phyloP scores from a whole-genome alignment of 768 basidiomycete genomes.

The Lactifluus piperatus region DNA sequence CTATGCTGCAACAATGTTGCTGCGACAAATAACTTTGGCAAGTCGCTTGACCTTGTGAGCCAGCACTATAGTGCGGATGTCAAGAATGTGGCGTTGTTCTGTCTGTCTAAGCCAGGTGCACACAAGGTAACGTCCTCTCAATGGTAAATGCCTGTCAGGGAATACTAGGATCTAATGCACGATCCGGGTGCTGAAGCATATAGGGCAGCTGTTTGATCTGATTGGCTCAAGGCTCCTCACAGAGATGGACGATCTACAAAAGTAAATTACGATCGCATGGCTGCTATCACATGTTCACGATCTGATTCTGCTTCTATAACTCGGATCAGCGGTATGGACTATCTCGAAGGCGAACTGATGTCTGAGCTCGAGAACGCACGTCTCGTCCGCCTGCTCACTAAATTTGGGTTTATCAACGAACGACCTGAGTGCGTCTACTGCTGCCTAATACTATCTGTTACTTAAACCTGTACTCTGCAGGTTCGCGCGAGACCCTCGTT shows the following conservation, averaged over 20 bases:
- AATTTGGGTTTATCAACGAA: conserved; percentile 98
- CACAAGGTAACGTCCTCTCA: conserved; percentile 42
- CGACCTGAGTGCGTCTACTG: conserved; percentile 77
- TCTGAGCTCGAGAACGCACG: conserved; percentile 92
- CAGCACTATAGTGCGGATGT: conserved; percentile 74
- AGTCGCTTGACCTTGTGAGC: conserved; percentile 63
- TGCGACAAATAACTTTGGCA: conserved; percentile 54
- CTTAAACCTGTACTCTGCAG: conserved; percentile 31
- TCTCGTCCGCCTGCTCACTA: conserved; percentile 79
- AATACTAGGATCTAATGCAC: neutral
- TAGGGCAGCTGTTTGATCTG: conserved; percentile 76
- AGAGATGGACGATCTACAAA: conserved; percentile 82
- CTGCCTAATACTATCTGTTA: neutral
- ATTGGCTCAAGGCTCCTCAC: conserved; percentile 58
- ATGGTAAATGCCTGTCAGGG: neutral
- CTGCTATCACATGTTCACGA: neutral
- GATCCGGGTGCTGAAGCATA: conserved; percentile 37
- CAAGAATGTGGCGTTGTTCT: conserved; percentile 68
- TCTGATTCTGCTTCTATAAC: neutral
- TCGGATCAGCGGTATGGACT: conserved; percentile 58
- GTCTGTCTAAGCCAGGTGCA: conserved; percentile 62
- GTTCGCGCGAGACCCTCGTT: conserved; percentile 90
- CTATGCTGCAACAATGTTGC: conserved; percentile 64
- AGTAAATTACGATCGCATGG: conserved; percentile 36
- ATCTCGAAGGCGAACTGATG: conserved; percentile 74